A percentile compares a stretch with the other conserved stretches of the same genome.
Evolutionary conservation across 163 green algal species (phyloP).

Genomic region (Volvox carteri): DNA sequence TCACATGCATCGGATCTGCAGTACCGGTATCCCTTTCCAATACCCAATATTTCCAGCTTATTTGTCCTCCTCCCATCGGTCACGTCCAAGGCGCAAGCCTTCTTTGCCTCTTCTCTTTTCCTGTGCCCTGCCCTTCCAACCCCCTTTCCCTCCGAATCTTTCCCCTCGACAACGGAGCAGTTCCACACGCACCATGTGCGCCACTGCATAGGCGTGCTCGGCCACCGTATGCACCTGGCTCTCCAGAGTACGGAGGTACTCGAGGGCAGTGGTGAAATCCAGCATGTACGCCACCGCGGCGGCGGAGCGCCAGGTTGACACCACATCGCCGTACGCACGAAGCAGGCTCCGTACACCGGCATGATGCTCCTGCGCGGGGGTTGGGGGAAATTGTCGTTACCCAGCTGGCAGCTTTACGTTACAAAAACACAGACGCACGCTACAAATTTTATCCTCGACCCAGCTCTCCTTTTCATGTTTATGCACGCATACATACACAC

Average conservation of each 20-base stretch:
- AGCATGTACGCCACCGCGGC: constrained; percentile 18
- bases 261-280: constrained; percentile 35
- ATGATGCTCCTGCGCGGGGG: background rate
- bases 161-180: too few species aligned
- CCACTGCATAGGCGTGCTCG: background rate
- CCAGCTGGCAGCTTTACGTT: too few species aligned
- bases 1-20: too few species aligned
- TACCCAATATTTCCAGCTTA: too few species aligned
- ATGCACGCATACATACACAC: too few species aligned
- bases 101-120: background rate
- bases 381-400: too few species aligned
- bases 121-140: too few species aligned
- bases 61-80: too few species aligned
- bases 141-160: background rate
- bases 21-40: too few species aligned
- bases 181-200: constrained; percentile 14
- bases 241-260: constrained; percentile 35
- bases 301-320: constrained; percentile 37
- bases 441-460: too few species aligned
- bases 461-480: background rate
- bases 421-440: too few species aligned
- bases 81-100: too few species aligned
- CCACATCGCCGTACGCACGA: constrained; percentile 33
- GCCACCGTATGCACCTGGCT: background rate
- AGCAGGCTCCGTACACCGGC: constrained; percentile 24